Conservation (phyloP, 2,329 filamentous ascomycete species). For the Eutypella sp. region DNA sequence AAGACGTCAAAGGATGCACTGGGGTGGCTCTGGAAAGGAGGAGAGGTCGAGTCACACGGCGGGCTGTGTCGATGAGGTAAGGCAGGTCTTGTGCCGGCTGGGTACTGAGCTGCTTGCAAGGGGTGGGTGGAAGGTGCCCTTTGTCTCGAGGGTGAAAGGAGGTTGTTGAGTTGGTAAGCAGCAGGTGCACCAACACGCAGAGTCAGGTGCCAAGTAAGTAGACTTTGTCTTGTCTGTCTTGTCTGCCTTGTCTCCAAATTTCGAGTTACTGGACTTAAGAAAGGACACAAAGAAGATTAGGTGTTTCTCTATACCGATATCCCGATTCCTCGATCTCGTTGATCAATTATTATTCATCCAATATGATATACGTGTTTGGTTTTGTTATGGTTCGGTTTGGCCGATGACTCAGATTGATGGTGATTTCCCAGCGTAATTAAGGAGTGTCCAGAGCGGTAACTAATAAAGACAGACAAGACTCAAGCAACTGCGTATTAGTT, state of each 20-base stretch:
- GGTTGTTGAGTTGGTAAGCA: neutral
- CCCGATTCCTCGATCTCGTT: no score
- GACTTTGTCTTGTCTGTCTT: neutral
- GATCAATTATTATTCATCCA: neutral
- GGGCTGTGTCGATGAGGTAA: slow-evolving; percentile 1
- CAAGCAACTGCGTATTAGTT: no score
- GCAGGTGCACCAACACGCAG: neutral
- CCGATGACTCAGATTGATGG: neutral
- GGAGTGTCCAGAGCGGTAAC: no score
- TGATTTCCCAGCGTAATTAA: neutral
- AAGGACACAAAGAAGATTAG: neutral
- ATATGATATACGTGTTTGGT: no score
- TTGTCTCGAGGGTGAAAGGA: neutral
- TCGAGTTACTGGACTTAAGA: no score
- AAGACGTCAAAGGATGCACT: neutral
- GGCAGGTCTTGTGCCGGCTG: neutral
- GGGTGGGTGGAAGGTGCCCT: neutral
- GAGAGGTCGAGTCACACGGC: neutral
- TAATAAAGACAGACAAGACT: no score
- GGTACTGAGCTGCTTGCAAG: neutral
- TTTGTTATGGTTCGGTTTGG: no score
- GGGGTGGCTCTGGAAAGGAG: neutral
- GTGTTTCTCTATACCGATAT: no score
- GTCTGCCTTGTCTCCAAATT: neutral
- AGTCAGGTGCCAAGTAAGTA: neutral